Evolutionary conservation across 768 basidiomycete genomes (phyloP).

Genomic region (Filobasidium wieringae): DNA sequence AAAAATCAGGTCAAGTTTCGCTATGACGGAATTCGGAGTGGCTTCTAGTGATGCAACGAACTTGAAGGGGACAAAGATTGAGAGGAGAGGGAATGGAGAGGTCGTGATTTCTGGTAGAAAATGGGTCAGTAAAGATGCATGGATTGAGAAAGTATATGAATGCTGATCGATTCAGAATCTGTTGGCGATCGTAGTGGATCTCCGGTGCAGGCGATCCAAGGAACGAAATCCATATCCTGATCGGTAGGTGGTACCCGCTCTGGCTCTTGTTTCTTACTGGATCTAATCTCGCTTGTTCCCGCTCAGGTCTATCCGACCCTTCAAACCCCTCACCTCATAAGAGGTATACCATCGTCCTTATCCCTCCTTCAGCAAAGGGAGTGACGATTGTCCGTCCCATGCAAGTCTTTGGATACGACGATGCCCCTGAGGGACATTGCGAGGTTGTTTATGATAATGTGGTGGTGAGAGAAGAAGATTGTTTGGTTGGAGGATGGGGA

Average conservation of each 20-base stretch:
- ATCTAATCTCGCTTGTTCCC: not conserved
- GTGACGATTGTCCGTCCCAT: conserved; percentile 84
- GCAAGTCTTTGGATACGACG: conserved; percentile 86
- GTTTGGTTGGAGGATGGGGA: conserved; percentile 74
- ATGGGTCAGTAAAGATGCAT: conserved; percentile 49
- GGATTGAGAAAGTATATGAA: not conserved
- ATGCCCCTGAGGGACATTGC: conserved; percentile 92
- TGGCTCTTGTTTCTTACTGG: not conserved
- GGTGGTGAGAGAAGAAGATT: conserved; percentile 66
- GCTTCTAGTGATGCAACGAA: conserved; percentile 95
- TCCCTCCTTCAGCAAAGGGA: conserved; percentile 76
- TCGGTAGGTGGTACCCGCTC: conserved; percentile 56
- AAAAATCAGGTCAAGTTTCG: conserved; percentile 75
- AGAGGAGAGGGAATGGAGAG: conserved; percentile 71
- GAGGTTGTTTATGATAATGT: conserved; percentile 93
- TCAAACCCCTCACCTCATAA: conserved; percentile 60
- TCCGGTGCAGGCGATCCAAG: conserved; percentile 91
- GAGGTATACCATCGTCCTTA: conserved; percentile 88
- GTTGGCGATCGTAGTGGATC: conserved; percentile 60
- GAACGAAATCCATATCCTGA: conserved; percentile 76
- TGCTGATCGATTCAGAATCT: not conserved
- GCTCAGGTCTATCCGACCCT: conserved; percentile 53
- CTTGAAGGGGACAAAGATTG: conserved; percentile 57
- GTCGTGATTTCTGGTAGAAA: conserved; percentile 94
- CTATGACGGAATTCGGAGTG: conserved; percentile 93